Evolutionary conservation across 306 rosid species (phyloP), one percentile per base, ranked within the genome.

Genomic region (Hippophae rhamnoides): DNA sequence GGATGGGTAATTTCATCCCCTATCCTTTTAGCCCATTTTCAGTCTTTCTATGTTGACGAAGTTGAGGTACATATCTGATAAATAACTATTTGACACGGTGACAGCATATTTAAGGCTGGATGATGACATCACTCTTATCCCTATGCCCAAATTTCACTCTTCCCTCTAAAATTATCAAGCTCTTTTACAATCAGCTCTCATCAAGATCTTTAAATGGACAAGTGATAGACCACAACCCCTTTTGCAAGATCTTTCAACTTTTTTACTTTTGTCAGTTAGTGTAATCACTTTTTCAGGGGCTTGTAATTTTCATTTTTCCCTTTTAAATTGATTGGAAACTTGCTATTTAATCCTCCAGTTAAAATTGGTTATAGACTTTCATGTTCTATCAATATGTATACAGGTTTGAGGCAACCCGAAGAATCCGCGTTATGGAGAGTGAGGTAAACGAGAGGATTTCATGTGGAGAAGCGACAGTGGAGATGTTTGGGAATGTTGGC

Each of bases 361-460:
- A 49, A 49, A 9, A 12, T 6, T n/a, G 14, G 6, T 7, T 49
- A 12, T 7, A 14, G 12, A 48, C 23, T 11, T 8, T 48, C 5
- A 48, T 18, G 23, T 41, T 23, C 57, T 5, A 52, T 69, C 57
- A 47, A 65, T 49, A 45, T 67, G 75, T 51, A 60, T 68, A 41
- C 82, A 92, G 98, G 56, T 92, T 87, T 65, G 87, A 85, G 78
- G 98, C 80, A 13, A 85, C 98, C 0, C 69, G 76, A 69, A 75
- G 67, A 72, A 80, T 85, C 62, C 92, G 98, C 25, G 0, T 27
- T 49, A 49, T 79, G 55, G 98, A 92, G 67, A 73, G 65, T 7
- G 72, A 76, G 76, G 81, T 73, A 26, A 85, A 83, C 31, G 80
- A 78, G 66, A 72, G 68, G 66, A 69, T 87, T 69, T 87, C 81